Evolutionary conservation across 805 yeast species (phyloP).

Genomic region (Teunomyces funiuensis): DNA sequence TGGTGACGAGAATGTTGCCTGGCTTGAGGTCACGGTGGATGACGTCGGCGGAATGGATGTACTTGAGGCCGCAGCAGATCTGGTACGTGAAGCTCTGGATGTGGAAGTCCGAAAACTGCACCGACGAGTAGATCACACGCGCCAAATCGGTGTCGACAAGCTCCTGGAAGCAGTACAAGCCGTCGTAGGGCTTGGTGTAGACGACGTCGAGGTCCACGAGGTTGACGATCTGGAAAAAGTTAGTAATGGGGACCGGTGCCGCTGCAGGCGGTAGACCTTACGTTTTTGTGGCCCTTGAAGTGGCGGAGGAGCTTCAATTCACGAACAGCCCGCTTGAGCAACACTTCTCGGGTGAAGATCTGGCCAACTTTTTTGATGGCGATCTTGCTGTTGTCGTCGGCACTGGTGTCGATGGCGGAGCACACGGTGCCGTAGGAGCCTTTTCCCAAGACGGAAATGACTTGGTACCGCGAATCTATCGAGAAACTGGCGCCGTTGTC

Average conservation of each 20-base stretch:
- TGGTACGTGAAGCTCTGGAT: conserved; percentile 76
- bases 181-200: conserved; percentile 67
- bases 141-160: conserved; percentile 79
- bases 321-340: conserved; percentile 76
- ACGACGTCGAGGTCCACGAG: conserved; percentile 75
- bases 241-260: conserved; percentile 16
- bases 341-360: conserved; percentile 64
- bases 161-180: conserved; percentile 87
- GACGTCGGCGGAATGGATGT: conserved; percentile 88
- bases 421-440: conserved; percentile 90
- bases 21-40: conserved; percentile 93
- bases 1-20: conserved; percentile 77
- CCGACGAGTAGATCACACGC: conserved; percentile 72
- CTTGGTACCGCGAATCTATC: conserved; percentile 58
- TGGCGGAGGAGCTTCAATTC: conserved; percentile 79
- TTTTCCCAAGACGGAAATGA: conserved; percentile 64
- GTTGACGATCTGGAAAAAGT: conserved; percentile 53
- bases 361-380: conserved; percentile 82
- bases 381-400: conserved; percentile 28
- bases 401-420: conserved; percentile 58
- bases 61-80: conserved; percentile 80
- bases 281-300: conserved; percentile 82
- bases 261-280: conserved; percentile 18
- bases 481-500: conserved; percentile 57
- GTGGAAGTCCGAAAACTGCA: conserved; percentile 82